Conservation (phyloP, 148 eudicot genomes). For the Rhododendron ovatum region DNA sequence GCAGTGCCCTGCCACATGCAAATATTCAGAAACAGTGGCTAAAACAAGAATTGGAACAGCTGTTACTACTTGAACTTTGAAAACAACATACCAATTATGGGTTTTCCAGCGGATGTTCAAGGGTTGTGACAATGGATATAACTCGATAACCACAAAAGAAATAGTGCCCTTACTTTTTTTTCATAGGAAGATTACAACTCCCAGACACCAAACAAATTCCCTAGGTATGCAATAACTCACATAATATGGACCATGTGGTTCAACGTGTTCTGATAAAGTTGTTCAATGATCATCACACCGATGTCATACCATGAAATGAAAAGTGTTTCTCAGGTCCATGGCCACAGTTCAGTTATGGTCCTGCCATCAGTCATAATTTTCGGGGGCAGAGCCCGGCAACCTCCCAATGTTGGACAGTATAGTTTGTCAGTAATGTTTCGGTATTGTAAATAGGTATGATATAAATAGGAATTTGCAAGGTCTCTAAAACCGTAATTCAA, state of each 20-base stretch:
- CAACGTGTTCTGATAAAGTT: background rate
- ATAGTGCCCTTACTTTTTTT: background rate
- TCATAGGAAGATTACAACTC: background rate
- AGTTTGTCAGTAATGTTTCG: background rate
- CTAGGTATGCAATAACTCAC: background rate
- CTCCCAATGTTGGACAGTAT: background rate
- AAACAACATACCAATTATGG: background rate
- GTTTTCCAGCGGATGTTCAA: background rate
- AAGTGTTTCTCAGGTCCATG: background rate
- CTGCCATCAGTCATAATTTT: background rate
- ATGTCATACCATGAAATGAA: background rate
- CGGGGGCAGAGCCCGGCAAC: background rate
- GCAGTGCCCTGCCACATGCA: conserved; percentile 64
- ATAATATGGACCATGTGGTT: background rate
- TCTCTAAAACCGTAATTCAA: background rate
- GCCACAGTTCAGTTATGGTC: background rate
- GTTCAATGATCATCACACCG: background rate
- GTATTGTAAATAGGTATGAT: background rate
- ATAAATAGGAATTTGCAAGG: background rate
- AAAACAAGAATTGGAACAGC: background rate
- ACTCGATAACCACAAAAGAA: background rate
- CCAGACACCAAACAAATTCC: background rate
- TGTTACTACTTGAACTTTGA: background rate
- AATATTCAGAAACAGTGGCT: background rate
- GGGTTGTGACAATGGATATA: background rate